These are phyloP conservation scores for Leptodermis oblonga DNA, from an alignment of 257 asterid genomes.

Conservation along the genomic window DNA sequence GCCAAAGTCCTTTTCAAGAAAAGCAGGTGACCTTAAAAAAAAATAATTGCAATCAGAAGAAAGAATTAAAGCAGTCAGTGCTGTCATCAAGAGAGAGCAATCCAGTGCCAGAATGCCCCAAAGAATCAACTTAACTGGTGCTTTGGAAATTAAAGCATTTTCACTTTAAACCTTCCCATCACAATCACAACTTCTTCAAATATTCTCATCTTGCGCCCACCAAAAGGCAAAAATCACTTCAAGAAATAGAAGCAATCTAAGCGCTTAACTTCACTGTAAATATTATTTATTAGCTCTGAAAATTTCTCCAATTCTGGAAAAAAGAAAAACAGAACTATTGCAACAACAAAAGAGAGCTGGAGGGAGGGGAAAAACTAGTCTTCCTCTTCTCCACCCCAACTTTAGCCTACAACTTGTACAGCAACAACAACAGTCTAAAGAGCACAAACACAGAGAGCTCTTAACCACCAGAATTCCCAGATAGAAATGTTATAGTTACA, in stretches of 20 bases:
- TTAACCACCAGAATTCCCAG: constrained; percentile 5
- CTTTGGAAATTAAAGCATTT: background rate
- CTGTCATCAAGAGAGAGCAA: too few species aligned
- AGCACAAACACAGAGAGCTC: constrained; percentile 11
- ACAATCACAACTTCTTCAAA: background rate
- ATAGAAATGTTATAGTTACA: constrained; percentile 14
- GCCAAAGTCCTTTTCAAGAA: constrained; percentile 11
- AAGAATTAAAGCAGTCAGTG: too few species aligned
- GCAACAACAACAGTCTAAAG: too few species aligned
- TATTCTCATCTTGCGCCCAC: background rate
- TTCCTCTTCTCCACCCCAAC: constrained; percentile 4
- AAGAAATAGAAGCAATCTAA: background rate
- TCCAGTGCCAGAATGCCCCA: constrained; percentile 1
- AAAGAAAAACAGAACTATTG: background rate
- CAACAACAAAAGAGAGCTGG: background rate
- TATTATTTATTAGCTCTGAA: too few species aligned
- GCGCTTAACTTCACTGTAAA: background rate
- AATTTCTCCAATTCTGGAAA: background rate
- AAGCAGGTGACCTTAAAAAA: constrained; percentile 9
- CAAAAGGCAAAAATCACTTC: background rate
- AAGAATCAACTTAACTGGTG: background rate
- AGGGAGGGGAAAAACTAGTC: background rate
- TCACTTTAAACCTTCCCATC: background rate
- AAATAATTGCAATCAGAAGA: constrained; percentile 1
- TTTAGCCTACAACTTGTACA: constrained; percentile 7